Evolutionary conservation across 1,284 basidiomycete genomes (phyloP), one percentile per base, ranked within the genome.

Genomic region (Agroathelia rolfsii): DNA sequence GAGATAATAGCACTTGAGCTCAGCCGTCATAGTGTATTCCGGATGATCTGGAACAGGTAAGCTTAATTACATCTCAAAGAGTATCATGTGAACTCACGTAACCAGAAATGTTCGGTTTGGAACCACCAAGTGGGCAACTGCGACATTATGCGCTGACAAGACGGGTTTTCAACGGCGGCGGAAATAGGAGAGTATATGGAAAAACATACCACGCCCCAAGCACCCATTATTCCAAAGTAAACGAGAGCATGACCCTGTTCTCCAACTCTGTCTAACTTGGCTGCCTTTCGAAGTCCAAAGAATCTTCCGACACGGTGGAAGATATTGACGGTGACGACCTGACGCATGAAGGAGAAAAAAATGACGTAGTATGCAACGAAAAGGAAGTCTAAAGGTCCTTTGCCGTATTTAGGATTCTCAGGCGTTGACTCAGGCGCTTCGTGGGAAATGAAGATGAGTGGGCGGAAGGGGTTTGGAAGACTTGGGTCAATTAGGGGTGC

Each of bases 1-100:
- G 36, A 98, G 74, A 53, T 98, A 98, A 63, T 96, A 97, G 21
- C 71, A 58, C 60, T 98, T 98, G 43, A 97, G 63, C 41, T 78
- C 71, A 2, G 77, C 74, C 23, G 72, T 76, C 86, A 98, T 89
- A 38, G 85, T 72, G 78, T 79, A 85, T 50, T 89, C 78, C 17
- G 90, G 90, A 50, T 94, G 94, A 35, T 74, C 84, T 83, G 35
- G 6, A 17, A 32, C 6, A 24, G 24, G 10, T 17, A 36, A 15
- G 16, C 21, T 36, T 33, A 25, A 35, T 32, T 13, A 5, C 24
- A 12, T 39, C 27, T 33, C 21, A 17, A 13, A 19, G 35, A 8
- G 5, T 24, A 32, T 25, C 21, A 12, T 10, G 7, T 22, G 14
- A 24, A 46, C 62, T 6, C 28, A 80, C 83, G 78, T 38, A 80